A percentile compares a stretch with the other conserved stretches of the same genome.
Conservation (phyloP, 2,329 filamentous ascomycete species). For the Zymoseptoria brevis region DNA sequence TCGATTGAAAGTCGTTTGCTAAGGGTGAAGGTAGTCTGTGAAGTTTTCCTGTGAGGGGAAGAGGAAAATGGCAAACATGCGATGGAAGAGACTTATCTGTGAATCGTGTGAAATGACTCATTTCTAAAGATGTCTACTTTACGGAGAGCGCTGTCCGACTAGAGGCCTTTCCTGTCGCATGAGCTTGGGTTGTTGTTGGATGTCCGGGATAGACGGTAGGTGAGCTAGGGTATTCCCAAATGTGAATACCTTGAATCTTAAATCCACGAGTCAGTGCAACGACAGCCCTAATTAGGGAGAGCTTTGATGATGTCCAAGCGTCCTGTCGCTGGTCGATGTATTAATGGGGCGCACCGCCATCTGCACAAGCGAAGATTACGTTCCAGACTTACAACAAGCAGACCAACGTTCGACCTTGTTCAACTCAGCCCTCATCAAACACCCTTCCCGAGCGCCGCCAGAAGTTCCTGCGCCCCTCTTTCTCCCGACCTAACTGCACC, state of each 20-base stretch:
- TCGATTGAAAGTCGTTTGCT: neutral
- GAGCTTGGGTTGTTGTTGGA: neutral
- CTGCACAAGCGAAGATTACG: neutral
- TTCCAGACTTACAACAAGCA: neutral
- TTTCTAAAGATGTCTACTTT: neutral
- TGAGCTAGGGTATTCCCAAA: neutral
- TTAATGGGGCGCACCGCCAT: neutral
- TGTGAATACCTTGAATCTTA: neutral
- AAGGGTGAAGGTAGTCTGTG: neutral
- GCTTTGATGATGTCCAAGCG: neutral
- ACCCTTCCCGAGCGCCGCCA: constrained; percentile 11
- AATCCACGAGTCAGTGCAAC: neutral
- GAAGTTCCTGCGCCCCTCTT: constrained; percentile 41
- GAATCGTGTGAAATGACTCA: neutral
- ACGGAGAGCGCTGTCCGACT: neutral
- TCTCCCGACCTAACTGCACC: constrained; percentile 47
- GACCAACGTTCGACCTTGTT: neutral
- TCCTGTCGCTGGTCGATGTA: too few relatives aligned
- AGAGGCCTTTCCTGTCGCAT: neutral
- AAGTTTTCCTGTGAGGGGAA: neutral
- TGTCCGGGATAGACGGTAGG: neutral
- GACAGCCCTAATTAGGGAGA: neutral
- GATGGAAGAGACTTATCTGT: neutral
- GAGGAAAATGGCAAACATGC: neutral
- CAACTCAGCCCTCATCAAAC: neutral